A percentile compares a stretch with the other conserved stretches of the same genome.
Conservation (phyloP, 2,329 filamentous ascomycete genomes). For the Ophiostoma sp. region DNA sequence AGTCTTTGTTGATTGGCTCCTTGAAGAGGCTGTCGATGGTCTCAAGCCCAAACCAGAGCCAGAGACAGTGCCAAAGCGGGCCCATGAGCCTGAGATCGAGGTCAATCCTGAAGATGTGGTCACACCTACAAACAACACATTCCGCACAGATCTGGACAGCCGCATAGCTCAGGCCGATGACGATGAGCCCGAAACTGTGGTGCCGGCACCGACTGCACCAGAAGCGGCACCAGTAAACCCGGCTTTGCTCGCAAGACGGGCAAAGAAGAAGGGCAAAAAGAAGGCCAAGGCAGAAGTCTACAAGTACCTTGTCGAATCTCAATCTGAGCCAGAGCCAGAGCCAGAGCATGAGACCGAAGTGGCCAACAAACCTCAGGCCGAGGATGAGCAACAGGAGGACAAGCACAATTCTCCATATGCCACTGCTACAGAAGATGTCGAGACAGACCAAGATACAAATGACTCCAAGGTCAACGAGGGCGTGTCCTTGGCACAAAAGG, state of each 20-base stretch:
- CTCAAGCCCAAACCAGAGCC: neutral
- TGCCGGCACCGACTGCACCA: neutral
- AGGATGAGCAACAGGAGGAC: neutral
- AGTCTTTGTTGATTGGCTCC: conserved; percentile 21
- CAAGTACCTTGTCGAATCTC: conserved; percentile 10
- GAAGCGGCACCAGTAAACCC: neutral
- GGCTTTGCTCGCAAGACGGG: conserved; percentile 6
- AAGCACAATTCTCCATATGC: conserved; percentile 11
- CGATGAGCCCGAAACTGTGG: neutral
- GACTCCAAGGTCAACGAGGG: conserved; percentile 2
- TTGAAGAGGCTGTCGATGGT: conserved; percentile 12
- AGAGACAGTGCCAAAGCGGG: neutral
- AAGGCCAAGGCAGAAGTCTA: conserved; percentile 14
- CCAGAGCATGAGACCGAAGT: neutral
- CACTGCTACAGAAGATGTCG: conserved; percentile 6
- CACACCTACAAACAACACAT: neutral
- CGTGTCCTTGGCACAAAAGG: neutral
- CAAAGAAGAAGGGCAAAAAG: conserved; percentile 18
- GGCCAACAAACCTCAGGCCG: neutral
- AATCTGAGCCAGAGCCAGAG: neutral
- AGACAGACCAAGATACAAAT: neutral
- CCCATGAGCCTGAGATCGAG: neutral
- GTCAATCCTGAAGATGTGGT: neutral
- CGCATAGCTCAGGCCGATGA: neutral
- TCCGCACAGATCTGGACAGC: neutral